A percentile compares a stretch with the other conserved stretches of the same genome.
These are phyloP conservation scores for Eucommia ulmoides DNA, from an alignment of 257 asterid genomes.

Conservation along the genomic window DNA sequence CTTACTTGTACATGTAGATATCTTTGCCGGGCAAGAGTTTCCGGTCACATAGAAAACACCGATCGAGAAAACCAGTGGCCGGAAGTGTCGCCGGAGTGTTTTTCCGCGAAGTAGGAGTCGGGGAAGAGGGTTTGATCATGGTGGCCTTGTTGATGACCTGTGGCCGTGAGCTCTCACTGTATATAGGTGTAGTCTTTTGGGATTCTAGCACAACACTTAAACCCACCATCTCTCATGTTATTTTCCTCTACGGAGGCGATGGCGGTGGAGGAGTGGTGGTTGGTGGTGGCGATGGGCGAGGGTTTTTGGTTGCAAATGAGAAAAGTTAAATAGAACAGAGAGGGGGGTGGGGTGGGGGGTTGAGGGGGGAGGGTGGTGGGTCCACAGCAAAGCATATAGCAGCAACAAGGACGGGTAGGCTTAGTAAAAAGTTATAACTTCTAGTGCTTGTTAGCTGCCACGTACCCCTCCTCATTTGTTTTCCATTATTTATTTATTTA, in stretches of 20 bases:
- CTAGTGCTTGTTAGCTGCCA: slow-evolving; percentile 50
- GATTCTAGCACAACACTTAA: slow-evolving; percentile 72
- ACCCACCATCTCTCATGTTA: slow-evolving; percentile 67
- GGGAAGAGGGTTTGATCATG: slow-evolving; percentile 34
- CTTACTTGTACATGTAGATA: slow-evolving; percentile 97
- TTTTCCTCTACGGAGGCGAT: neutral
- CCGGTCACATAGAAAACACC: slow-evolving; percentile 59
- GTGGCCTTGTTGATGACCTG: slow-evolving; percentile 60
- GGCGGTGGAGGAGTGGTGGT: slow-evolving; percentile 8
- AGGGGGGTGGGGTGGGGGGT: slow-evolving; percentile 2
- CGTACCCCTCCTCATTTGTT: too few relatives aligned
- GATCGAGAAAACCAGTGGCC: slow-evolving; percentile 41
- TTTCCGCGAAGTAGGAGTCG: slow-evolving; percentile 14
- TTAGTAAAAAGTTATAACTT: slow-evolving; percentile 16
- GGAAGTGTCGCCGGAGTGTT: neutral
- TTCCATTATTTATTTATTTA: too few relatives aligned
- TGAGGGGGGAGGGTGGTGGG: slow-evolving; percentile 3
- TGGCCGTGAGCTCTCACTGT: slow-evolving; percentile 12
- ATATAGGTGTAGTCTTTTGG: slow-evolving; percentile 15
- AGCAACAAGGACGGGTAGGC: slow-evolving; percentile 16
- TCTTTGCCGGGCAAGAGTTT: slow-evolving; percentile 68
- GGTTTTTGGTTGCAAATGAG: slow-evolving; percentile 1
- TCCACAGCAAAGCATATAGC: slow-evolving; percentile 14
- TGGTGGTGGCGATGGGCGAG: slow-evolving; percentile 5
- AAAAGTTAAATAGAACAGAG: slow-evolving; percentile 11